These are phyloP conservation scores for Gracilariopsis chorda DNA, from an alignment of 23 red algal species.

Conservation along the genomic window DNA sequence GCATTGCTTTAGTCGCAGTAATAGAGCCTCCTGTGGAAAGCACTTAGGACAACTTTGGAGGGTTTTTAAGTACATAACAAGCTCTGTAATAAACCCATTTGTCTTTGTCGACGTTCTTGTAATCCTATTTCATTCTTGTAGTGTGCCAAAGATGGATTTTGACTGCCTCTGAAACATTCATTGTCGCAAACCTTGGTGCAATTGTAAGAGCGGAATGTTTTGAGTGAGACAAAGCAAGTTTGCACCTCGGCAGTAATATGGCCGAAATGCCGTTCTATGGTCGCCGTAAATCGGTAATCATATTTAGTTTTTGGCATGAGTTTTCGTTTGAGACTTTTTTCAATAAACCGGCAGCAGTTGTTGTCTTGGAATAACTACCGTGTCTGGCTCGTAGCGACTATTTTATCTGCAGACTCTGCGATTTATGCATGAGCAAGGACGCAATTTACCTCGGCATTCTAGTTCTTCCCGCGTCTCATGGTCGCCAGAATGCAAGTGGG, in stretches of 20 bases:
- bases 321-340: not conserved
- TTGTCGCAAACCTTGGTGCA: slow-evolving; percentile 2
- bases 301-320: not conserved
- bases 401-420: not conserved
- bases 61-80: not conserved
- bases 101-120: not conserved
- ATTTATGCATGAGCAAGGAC: not conserved
- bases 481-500: too few relatives aligned
- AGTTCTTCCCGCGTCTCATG: not conserved
- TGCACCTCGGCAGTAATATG: not conserved
- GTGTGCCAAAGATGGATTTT: not conserved
- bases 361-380: not conserved
- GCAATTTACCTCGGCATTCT: not conserved
- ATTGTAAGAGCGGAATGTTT: not conserved
- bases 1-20: not conserved
- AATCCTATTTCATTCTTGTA: slow-evolving; percentile 2
- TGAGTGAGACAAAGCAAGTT: not conserved
- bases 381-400: not conserved
- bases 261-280: not conserved
- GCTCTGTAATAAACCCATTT: not conserved
- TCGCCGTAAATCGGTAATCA: not conserved
- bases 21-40: not conserved
- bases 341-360: not conserved
- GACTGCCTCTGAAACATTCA: not conserved
- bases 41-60: not conserved